Conservation (phyloP, 2,329 filamentous ascomycete species). For the Aspergillus sp. region DNA sequence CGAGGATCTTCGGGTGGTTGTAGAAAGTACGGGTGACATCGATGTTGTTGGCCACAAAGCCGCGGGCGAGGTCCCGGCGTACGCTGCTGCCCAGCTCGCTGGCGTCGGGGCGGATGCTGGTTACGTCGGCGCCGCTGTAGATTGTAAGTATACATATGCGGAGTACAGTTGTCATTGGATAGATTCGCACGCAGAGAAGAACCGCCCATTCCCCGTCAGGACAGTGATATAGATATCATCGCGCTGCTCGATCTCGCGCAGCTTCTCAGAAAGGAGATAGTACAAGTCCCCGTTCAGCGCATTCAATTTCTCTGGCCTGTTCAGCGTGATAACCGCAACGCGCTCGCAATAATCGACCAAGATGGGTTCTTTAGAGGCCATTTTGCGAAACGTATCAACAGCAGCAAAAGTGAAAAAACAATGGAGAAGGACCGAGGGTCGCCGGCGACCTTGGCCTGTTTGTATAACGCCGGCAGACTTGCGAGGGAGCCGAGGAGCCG, state of each 20-base stretch:
- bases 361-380: constrained; percentile 34
- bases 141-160: no score
- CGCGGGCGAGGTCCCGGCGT: constrained; percentile 55
- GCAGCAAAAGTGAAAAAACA: no score
- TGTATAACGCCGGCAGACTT: not conserved
- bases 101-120: constrained; percentile 41
- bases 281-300: constrained; percentile 66
- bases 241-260: constrained; percentile 69
- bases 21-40: constrained; percentile 86
- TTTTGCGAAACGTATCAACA: no score
- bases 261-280: constrained; percentile 62
- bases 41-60: constrained; percentile 77
- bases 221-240: constrained; percentile 80
- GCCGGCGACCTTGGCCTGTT: no score
- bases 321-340: constrained; percentile 76
- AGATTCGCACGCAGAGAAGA: constrained; percentile 69
- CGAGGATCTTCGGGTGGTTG: constrained; percentile 85
- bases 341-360: constrained; percentile 58
- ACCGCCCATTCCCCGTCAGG: constrained; percentile 68
- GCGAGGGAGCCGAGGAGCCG: constrained; percentile 13
- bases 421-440: no score
- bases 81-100: constrained; percentile 32
- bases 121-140: constrained; percentile 69
- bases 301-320: constrained; percentile 79
- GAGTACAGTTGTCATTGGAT: no score